Evolutionary conservation across 2,329 filamentous ascomycete species (phyloP).

Genomic region (Fusarium tuaranense): DNA sequence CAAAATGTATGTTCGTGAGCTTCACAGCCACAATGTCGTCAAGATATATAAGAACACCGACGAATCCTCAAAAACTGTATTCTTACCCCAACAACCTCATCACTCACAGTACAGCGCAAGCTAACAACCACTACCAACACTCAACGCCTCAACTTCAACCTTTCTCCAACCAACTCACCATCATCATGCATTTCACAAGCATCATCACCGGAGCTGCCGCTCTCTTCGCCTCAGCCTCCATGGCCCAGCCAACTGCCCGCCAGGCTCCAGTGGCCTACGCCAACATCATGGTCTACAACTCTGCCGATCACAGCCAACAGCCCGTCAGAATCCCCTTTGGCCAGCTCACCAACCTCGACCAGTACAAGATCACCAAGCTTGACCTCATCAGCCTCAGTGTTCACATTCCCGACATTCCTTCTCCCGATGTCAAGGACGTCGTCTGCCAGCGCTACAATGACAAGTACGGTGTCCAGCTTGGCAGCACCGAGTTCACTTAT

Average conservation of each 20-base stretch:
- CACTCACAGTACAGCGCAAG: not conserved
- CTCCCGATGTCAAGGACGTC: conserved; percentile 15
- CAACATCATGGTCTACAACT: conserved; percentile 15
- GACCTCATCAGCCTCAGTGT: conserved; percentile 16
- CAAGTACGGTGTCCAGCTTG: conserved; percentile 29
- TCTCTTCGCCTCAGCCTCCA: not conserved
- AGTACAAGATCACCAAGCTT: conserved; percentile 23
- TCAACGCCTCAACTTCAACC: not conserved
- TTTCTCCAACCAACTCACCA: not conserved
- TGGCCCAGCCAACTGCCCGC: conserved; percentile 7
- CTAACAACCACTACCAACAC: not conserved
- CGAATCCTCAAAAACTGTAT: fast-evolving
- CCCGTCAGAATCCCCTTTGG: conserved; percentile 27
- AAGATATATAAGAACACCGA: not conserved
- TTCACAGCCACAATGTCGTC: not conserved
- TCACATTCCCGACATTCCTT: conserved; percentile 6
- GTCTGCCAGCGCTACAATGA: conserved; percentile 29
- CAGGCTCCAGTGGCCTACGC: conserved; percentile 22
- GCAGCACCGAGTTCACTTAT: conserved; percentile 21
- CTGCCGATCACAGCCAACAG: conserved; percentile 18
- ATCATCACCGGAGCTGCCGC: conserved; percentile 9
- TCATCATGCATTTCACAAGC: conserved; percentile 20
- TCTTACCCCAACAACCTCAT: not conserved
- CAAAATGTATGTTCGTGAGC: not conserved
- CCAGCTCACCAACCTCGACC: conserved; percentile 25